Evolutionary conservation across 2,329 filamentous ascomycete species (phyloP).

Genomic region (Alternaria panax): DNA sequence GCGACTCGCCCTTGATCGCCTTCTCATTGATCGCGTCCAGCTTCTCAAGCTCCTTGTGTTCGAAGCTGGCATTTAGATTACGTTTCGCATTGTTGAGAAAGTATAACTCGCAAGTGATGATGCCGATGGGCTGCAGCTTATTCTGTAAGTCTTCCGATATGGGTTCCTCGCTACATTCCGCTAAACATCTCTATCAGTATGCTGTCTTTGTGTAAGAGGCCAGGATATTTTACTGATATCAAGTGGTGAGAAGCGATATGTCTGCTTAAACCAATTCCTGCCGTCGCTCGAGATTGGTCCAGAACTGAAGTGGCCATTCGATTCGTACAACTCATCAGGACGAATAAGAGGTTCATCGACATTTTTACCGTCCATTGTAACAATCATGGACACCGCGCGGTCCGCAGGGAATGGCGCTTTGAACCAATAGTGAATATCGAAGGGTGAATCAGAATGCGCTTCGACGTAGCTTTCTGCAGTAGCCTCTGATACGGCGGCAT

Average conservation of each 20-base stretch:
- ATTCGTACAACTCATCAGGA: constrained; percentile 8
- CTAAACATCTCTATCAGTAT: not conserved
- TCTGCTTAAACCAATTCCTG: constrained; percentile 7
- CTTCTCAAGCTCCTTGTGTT: constrained; percentile 28
- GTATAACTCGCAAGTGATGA: constrained; percentile 22
- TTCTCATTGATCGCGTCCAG: constrained; percentile 23
- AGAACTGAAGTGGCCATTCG: constrained; percentile 4
- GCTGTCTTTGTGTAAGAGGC: accelerated
- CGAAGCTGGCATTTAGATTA: not conserved
- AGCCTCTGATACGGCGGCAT: constrained; percentile 7
- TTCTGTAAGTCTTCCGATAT: constrained; percentile 4
- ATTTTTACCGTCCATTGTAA: constrained; percentile 30
- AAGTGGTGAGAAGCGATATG: constrained; percentile 25
- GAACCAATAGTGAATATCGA: constrained; percentile 27
- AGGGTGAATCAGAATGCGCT: constrained; percentile 27
- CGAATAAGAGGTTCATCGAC: constrained; percentile 13
- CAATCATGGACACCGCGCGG: constrained; percentile 15
- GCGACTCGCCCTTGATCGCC: constrained; percentile 21
- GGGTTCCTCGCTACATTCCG: not conserved
- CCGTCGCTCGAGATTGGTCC: constrained; percentile 10
- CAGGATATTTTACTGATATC: constrained; percentile 11
- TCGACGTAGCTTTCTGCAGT: constrained; percentile 39
- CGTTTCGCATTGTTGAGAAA: constrained; percentile 10
- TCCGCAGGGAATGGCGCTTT: constrained; percentile 11
- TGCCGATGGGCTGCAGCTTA: constrained; percentile 14